Conservation (phyloP, 495 filamentous ascomycete species). For the Aspergillus conjunctus region DNA sequence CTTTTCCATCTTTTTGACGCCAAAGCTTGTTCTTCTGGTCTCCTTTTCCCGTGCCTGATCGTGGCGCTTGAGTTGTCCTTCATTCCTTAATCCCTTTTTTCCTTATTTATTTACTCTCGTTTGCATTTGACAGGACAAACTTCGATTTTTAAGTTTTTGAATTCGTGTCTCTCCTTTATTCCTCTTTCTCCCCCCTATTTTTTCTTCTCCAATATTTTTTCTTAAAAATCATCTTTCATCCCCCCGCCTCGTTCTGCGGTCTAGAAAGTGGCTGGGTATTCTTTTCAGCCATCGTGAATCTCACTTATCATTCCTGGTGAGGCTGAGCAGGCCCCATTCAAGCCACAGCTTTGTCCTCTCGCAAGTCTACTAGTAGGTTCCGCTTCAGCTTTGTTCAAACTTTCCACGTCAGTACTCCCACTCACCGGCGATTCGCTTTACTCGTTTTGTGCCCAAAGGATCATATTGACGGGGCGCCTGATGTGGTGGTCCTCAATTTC, state of each 20-base stretch:
- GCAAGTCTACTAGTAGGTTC: neutral
- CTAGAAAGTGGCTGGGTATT: neutral
- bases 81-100: slow-evolving; percentile 8
- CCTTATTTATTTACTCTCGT: slow-evolving; percentile 6
- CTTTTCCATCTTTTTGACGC: neutral
- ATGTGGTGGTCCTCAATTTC: neutral
- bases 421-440: neutral
- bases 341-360: neutral
- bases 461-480: neutral
- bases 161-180: slow-evolving; percentile 2
- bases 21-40: neutral
- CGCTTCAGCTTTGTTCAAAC: neutral
- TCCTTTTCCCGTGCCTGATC: neutral
- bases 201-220: neutral
- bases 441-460: neutral
- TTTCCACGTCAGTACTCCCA: slow-evolving; percentile 2
- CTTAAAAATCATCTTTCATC: neutral
- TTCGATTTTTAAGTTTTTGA: slow-evolving; percentile 1
- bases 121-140: neutral
- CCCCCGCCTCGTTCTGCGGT: neutral
- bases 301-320: neutral
- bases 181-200: neutral
- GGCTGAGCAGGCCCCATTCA: slow-evolving; percentile 1
- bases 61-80: neutral
- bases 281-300: neutral